Conservation (phyloP, 768 basidiomycete species). For the Pleurotus tuoliensis region DNA sequence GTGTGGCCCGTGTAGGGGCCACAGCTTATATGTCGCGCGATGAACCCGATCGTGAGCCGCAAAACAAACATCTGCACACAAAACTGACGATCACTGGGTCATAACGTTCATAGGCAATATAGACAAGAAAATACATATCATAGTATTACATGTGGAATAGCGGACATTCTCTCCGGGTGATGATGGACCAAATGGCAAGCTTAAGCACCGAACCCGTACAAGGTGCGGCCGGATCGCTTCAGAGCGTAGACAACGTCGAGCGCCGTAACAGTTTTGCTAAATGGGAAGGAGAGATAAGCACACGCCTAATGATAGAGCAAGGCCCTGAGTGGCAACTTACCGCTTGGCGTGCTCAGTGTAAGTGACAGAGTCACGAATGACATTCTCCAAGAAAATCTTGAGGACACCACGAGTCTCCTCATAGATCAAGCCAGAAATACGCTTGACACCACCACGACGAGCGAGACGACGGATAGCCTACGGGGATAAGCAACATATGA, state of each 20-base stretch:
- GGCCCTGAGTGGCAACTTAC: slow-evolving; percentile 22
- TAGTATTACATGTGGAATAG: not conserved
- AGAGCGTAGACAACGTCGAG: slow-evolving; percentile 80
- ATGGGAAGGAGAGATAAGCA: slow-evolving; percentile 5
- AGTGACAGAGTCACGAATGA: slow-evolving; percentile 89
- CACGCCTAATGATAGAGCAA: not conserved
- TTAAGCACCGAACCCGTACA: slow-evolving; percentile 80
- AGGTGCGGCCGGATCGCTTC: slow-evolving; percentile 71
- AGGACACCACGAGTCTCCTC: slow-evolving; percentile 81
- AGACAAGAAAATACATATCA: not conserved
- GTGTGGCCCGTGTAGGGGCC: too few relatives aligned
- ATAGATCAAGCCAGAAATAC: slow-evolving; percentile 73
- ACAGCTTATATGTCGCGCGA: too few relatives aligned
- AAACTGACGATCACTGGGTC: too few relatives aligned
- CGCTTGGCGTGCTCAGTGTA: slow-evolving; percentile 94
- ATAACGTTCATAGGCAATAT: too few relatives aligned
- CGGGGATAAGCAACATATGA: slow-evolving; percentile 38
- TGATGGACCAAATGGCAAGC: not conserved
- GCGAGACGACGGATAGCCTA: slow-evolving; percentile 78
- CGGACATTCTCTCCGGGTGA: too few relatives aligned
- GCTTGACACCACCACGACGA: slow-evolving; percentile 82
- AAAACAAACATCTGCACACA: too few relatives aligned
- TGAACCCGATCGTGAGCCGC: too few relatives aligned
- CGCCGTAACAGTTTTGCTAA: slow-evolving; percentile 79
- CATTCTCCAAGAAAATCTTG: slow-evolving; percentile 67